phyloP scores from a whole-genome alignment of 768 basidiomycete genomes.

The Boletus subcaerulescens region DNA sequence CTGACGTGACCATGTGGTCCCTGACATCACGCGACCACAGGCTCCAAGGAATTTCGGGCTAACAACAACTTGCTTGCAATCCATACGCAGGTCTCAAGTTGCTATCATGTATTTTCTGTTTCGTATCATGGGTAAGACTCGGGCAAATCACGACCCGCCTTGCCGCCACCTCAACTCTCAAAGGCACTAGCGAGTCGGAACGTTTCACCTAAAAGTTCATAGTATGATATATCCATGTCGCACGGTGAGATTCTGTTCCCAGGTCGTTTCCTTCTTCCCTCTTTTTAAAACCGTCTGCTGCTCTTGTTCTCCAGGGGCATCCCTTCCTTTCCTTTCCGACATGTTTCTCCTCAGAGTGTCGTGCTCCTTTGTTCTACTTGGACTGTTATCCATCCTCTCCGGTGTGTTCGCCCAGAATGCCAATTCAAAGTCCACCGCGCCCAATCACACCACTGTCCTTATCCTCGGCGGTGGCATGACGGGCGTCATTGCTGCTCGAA shows the following conservation, averaged over 20 bases:
- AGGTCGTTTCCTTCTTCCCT: no score
- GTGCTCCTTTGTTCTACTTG: background rate
- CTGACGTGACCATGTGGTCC: no score
- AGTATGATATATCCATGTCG: background rate
- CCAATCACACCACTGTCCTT: slow-evolving; percentile 39
- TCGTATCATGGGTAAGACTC: no score
- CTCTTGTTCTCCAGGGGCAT: background rate
- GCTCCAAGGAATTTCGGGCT: no score
- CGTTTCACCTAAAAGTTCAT: background rate
- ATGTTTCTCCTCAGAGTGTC: slow-evolving; percentile 13
- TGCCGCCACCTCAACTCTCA: background rate
- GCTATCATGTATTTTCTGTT: no score
- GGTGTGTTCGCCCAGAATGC: slow-evolving; percentile 11
- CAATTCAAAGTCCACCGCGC: slow-evolving; percentile 1
- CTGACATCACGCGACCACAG: no score
- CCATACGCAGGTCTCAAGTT: no score
- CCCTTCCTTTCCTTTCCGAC: background rate
- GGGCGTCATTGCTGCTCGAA: slow-evolving; percentile 62
- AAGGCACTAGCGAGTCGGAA: background rate
- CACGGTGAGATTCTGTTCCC: background rate
- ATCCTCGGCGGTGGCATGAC: slow-evolving; percentile 67
- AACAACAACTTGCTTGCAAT: no score
- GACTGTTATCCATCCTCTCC: slow-evolving; percentile 1
- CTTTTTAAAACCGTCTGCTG: background rate
- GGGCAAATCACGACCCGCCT: no score